Percentiles rank a stretch among this genome's conserved stretches.
phyloP scores from a whole-genome alignment of 2,329 filamentous ascomycete species.

The Fusarium pilosicola region DNA sequence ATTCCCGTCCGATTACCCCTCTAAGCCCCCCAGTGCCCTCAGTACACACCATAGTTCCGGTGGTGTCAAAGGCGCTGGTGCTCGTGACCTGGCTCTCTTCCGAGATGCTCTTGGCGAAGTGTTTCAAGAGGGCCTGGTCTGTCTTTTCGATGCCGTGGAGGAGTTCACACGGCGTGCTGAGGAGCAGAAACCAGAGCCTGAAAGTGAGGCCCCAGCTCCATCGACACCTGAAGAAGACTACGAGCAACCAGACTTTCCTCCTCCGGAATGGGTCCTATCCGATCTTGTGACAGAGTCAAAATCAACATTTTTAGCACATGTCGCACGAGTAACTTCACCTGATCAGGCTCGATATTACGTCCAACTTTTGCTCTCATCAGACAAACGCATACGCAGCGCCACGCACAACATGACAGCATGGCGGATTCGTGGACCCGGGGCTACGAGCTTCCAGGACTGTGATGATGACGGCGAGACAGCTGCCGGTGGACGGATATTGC shows the following conservation, averaged over 20 bases:
- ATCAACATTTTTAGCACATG: constrained; percentile 86
- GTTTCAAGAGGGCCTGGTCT: constrained; percentile 80
- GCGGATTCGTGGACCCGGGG: constrained; percentile 74
- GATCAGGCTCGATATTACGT: constrained; percentile 77
- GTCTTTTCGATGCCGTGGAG: constrained; percentile 91
- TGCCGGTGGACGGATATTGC: constrained; percentile 84
- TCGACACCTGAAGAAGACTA: constrained; percentile 18
- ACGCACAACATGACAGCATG: constrained; percentile 97
- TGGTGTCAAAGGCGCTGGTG: constrained; percentile 76
- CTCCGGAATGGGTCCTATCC: constrained; percentile 74
- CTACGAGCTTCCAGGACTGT: constrained; percentile 80
- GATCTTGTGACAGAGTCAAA: constrained; percentile 81
- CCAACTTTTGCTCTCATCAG: constrained; percentile 78
- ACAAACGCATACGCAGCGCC: constrained; percentile 85
- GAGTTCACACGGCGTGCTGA: constrained; percentile 64
- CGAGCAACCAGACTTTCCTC: constrained; percentile 32
- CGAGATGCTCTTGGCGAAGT: constrained; percentile 72
- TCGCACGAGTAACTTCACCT: constrained; percentile 74
- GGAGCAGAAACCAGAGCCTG: constrained; percentile 44
- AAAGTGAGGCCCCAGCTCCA: constrained; percentile 39
- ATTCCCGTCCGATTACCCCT: constrained; percentile 81
- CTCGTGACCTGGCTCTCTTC: constrained; percentile 74
- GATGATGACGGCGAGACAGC: constrained; percentile 97
- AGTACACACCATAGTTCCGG: constrained; percentile 86
- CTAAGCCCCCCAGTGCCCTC: constrained; percentile 75